Evolutionary conservation across 164 flowering plant genomes (phyloP), one percentile per base, ranked within the genome.

Genomic region (Annona squamosa): DNA sequence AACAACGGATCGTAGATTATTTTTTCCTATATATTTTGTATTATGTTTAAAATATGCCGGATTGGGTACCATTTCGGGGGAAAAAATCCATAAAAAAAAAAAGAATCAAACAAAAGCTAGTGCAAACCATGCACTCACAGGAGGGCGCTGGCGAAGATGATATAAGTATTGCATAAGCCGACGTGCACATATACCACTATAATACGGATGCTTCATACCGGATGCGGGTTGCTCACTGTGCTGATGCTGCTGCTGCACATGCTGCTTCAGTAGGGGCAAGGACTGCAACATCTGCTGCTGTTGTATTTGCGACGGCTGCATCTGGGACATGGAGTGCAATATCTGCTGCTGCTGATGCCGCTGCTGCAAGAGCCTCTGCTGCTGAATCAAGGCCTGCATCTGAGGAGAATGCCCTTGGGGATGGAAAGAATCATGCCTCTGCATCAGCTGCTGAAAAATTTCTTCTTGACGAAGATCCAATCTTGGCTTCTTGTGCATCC

Each of bases 131-230:
- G 6, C 75, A 86, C 94, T 86, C 81, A 95, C 99, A 57, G 89
- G 66, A 41, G 98, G 97, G 19, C 91, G 83, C 71, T 93, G 95
- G 42, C 95, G 81, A 75, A 91, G 98, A 77, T 96, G 99, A 86
- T 89, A 96, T 37, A 96, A 72, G 77, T 93, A 96, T 70, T 96
- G 97, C 99, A 93, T 96, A 71, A 95, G 72, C 67, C 97, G 83
- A 43, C 97, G 94, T 61, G 97, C 90, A 81, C 99, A 95, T 48
- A 93, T 86, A 64, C 94, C 97, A 77, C 87, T 81, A 70, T 93
- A 97, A 83, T 77, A 85, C 26, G 93, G 87, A 9, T 89, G 91
- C 79, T 90, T 91, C 73, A 82, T 63, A 2, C 77, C 77, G 65
- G 88, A 65, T 70, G 78, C 65, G 44, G 87, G 86, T 75, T 85